phyloP scores from a whole-genome alignment of 352 stramenopile genomes.

The Phytophthora colocasiae region DNA sequence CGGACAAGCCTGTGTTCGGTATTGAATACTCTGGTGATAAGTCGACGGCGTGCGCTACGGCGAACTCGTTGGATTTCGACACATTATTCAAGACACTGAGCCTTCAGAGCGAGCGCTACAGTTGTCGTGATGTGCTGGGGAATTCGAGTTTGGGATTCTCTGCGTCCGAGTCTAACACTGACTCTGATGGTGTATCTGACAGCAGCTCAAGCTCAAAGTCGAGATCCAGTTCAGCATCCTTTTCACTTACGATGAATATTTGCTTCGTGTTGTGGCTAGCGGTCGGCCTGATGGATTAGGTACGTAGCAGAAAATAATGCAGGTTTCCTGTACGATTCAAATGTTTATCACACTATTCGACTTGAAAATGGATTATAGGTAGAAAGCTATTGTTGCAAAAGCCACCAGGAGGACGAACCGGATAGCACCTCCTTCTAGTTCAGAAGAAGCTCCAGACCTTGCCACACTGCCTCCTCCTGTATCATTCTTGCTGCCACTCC shows the following conservation, averaged over 20 bases:
- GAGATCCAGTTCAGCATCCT: neutral
- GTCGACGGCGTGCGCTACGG: conserved; percentile 25
- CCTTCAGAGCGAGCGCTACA: conserved; percentile 45
- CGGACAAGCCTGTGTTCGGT: conserved; percentile 64
- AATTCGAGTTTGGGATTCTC: neutral
- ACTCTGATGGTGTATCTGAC: neutral
- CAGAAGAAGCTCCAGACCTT: conserved; percentile 7
- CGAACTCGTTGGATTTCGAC: conserved; percentile 46
- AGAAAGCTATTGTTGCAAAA: conserved; percentile 7
- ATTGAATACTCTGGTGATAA: conserved; percentile 63
- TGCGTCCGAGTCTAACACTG: neutral
- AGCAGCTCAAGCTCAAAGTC: neutral
- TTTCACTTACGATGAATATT: neutral
- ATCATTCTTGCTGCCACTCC: conserved; percentile 1
- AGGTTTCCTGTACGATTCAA: too few species aligned
- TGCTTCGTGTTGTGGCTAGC: neutral
- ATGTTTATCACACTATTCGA: too few species aligned
- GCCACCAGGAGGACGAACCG: conserved; percentile 7
- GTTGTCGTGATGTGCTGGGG: neutral
- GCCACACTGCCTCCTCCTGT: neutral
- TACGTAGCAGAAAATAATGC: neutral
- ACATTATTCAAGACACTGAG: conserved; percentile 49
- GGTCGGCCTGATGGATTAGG: neutral
- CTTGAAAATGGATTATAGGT: conserved; percentile 1
- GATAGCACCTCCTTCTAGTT: neutral